Conservation (phyloP, 1,284 basidiomycete species). For the Austropuccinia psidii region DNA sequence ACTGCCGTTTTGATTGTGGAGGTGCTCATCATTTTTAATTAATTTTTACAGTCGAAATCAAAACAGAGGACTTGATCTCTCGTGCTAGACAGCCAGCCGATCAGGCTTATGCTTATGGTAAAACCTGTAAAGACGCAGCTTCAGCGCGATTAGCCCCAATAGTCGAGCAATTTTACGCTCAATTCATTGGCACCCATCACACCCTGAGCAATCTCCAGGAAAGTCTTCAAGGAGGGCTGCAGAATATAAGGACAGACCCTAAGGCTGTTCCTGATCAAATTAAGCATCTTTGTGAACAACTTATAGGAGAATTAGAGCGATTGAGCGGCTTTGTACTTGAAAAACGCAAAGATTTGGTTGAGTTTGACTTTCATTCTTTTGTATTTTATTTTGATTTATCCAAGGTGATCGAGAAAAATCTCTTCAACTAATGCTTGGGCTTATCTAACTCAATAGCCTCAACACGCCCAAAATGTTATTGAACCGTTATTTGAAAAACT, state of each 20-base stretch:
- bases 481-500: slow-evolving; percentile 26
- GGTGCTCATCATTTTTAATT: not conserved
- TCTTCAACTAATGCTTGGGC: not conserved
- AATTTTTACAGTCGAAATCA: slow-evolving; percentile 6
- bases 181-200: slow-evolving; percentile 17
- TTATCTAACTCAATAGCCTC: slow-evolving; percentile 10
- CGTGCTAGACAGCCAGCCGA: slow-evolving; percentile 24
- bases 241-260: slow-evolving; percentile 11
- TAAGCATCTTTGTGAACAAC: slow-evolving; percentile 13
- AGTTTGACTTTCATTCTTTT: not conserved
- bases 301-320: slow-evolving; percentile 27
- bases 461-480: slow-evolving; percentile 26
- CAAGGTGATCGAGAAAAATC: not conserved
- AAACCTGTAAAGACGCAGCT: slow-evolving; percentile 31
- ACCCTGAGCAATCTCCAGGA: slow-evolving; percentile 22
- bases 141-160: slow-evolving; percentile 15
- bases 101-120: slow-evolving; percentile 31
- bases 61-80: slow-evolving; percentile 31
- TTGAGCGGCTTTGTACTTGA: slow-evolving; percentile 29
- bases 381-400: not conserved
- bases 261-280: slow-evolving; percentile 27
- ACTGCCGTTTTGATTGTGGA: not conserved
- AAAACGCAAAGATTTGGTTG: slow-evolving; percentile 32
- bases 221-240: slow-evolving; percentile 12
- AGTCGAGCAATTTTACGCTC: slow-evolving; percentile 22